These are phyloP conservation scores for Blepharisma japonicum DNA, from an alignment of 73 alveolate genomes.

Conservation along the genomic window DNA sequence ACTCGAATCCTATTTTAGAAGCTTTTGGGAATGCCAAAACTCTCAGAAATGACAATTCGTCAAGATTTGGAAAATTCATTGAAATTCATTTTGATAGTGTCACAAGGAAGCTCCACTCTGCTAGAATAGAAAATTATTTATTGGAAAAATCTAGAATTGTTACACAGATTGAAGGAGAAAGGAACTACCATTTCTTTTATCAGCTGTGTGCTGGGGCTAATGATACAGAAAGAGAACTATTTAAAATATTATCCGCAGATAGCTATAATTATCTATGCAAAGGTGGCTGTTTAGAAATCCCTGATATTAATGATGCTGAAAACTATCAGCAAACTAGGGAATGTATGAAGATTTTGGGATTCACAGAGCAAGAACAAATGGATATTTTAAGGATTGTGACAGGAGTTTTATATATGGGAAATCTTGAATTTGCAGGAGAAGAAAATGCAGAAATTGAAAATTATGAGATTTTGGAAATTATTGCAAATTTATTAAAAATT, in stretches of 20 bases:
- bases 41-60: slow-evolving; percentile 82
- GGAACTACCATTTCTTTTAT: slow-evolving; percentile 90
- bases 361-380: slow-evolving; percentile 64
- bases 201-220: slow-evolving; percentile 59
- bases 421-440: slow-evolving; percentile 60
- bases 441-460: not conserved
- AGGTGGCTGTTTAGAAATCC: slow-evolving; percentile 37
- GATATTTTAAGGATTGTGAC: slow-evolving; percentile 62
- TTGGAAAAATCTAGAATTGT: slow-evolving; percentile 89
- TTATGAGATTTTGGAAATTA: not conserved
- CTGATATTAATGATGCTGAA: slow-evolving; percentile 67
- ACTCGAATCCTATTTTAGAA: slow-evolving; percentile 95
- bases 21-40: slow-evolving; percentile 99
- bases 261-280: slow-evolving; percentile 23
- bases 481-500: not conserved
- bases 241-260: slow-evolving; percentile 19
- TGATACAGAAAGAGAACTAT: slow-evolving; percentile 51
- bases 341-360: slow-evolving; percentile 81
- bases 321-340: slow-evolving; percentile 62
- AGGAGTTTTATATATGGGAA: slow-evolving; percentile 81
- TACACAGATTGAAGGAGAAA: slow-evolving; percentile 61
- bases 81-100: slow-evolving; percentile 66
- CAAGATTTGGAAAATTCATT: slow-evolving; percentile 98
- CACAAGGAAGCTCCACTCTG: slow-evolving; percentile 59
- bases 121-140: slow-evolving; percentile 77